Percentiles rank a stretch among this genome's conserved stretches.
These are phyloP conservation scores for Pyrenula aspistea DNA, from an alignment of 495 filamentous ascomycete species.

Conservation along the genomic window DNA sequence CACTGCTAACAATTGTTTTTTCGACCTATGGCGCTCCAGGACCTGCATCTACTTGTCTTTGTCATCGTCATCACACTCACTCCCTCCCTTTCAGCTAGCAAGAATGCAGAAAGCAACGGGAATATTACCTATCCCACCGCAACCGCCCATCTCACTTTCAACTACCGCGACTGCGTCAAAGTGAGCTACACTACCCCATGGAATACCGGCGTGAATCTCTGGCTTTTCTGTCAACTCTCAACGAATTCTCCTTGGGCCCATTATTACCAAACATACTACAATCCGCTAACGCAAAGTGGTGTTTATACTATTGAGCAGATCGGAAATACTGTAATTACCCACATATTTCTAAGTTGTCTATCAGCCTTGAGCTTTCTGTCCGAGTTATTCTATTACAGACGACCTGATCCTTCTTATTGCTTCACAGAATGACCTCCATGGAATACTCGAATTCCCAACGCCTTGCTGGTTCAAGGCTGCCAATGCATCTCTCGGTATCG, in stretches of 20 bases:
- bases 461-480: neutral
- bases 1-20: neutral
- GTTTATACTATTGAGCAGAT: neutral
- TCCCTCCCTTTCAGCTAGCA: neutral
- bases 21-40: neutral
- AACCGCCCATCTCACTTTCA: neutral
- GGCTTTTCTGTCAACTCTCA: neutral
- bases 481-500: neutral
- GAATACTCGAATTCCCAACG: neutral
- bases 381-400: neutral
- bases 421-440: neutral
- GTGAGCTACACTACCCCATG: neutral
- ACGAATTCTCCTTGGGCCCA: neutral
- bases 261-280: neutral
- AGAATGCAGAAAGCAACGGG: neutral
- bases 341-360: neutral
- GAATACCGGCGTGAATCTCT: neutral
- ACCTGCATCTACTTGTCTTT: neutral
- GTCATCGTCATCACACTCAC: neutral
- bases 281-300: neutral
- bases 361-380: neutral
- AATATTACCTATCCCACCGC: neutral
- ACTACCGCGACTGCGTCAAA: neutral
- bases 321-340: neutral
- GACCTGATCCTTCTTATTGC: neutral